Conservation (phyloP, 2,329 filamentous ascomycete species). For the Fusarium caatingaense region DNA sequence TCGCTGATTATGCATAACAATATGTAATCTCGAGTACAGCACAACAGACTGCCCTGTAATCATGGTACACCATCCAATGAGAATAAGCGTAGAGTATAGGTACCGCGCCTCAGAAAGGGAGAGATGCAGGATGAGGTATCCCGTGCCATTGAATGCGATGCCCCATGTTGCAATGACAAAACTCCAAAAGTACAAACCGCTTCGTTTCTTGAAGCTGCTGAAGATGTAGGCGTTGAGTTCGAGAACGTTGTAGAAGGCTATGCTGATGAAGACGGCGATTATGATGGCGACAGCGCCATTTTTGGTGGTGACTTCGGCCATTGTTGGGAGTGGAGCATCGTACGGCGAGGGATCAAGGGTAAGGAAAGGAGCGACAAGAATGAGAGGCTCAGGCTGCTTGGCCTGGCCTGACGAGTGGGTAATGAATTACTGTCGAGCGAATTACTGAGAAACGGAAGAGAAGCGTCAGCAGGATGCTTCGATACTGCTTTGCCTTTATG, state of each 20-base stretch:
- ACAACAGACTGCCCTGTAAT: conserved; percentile 71
- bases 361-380: not conserved
- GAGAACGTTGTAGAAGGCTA: conserved; percentile 50
- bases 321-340: conserved; percentile 3
- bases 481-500: not conserved
- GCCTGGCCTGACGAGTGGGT: not conserved
- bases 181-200: conserved; percentile 54
- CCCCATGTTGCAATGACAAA: conserved; percentile 50
- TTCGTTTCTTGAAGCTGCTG: conserved; percentile 47
- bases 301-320: conserved; percentile 23
- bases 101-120: conserved; percentile 16
- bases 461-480: not conserved
- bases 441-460: not conserved
- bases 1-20: conserved; percentile 64
- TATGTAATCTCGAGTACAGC: conserved; percentile 70
- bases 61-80: conserved; percentile 58
- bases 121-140: conserved; percentile 58
- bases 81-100: conserved; percentile 44
- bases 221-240: conserved; percentile 51
- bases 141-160: conserved; percentile 53
- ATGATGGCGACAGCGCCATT: conserved; percentile 31
- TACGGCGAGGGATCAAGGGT: not conserved
- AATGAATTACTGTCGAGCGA: too few relatives aligned
- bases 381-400: not conserved
- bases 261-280: conserved; percentile 41